Percentiles rank a stretch among this genome's conserved stretches.
Evolutionary conservation across 129 eudicot genomes (phyloP).

Genomic region (Chrysanthemum seticuspe): DNA sequence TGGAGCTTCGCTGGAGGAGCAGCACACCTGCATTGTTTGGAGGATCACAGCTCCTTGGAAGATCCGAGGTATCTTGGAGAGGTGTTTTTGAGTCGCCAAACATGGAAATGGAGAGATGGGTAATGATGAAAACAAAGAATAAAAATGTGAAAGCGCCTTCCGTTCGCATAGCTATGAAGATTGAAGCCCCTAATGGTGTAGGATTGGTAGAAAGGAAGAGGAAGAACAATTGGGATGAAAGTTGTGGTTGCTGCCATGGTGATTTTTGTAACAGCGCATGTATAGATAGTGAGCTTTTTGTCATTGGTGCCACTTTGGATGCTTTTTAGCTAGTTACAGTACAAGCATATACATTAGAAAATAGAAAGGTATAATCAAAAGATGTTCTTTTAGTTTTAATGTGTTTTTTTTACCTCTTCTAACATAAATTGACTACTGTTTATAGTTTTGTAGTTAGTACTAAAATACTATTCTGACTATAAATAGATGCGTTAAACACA

Average conservation of each 20-base stretch:
- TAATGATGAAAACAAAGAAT: conserved; percentile 36
- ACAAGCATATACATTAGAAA: background rate
- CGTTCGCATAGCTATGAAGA: conserved; percentile 43
- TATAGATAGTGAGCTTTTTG: conserved; percentile 35
- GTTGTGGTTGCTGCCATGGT: conserved; percentile 24
- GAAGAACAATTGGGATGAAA: conserved; percentile 21
- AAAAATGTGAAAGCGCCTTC: conserved; percentile 44
- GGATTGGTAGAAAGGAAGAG: conserved; percentile 24
- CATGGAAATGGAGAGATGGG: conserved; percentile 56
- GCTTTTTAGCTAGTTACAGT: conserved; percentile 18
- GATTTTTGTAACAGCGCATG: conserved; percentile 36
- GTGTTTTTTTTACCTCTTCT: too few species aligned
- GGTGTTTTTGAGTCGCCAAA: conserved; percentile 41
- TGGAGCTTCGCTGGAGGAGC: conserved; percentile 48
- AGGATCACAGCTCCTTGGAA: conserved; percentile 56
- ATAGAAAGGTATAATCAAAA: background rate
- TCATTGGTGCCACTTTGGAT: conserved; percentile 47
- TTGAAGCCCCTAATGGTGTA: conserved; percentile 21
- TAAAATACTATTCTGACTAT: too few species aligned
- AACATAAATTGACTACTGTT: too few species aligned
- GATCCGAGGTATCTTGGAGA: conserved; percentile 57
- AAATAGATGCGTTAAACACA: too few species aligned
- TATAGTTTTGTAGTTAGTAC: too few species aligned
- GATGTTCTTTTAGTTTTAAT: too few species aligned
- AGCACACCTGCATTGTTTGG: conserved; percentile 27